Conservation (phyloP, 139 green algal genomes). For the Asterochloris sp. region DNA sequence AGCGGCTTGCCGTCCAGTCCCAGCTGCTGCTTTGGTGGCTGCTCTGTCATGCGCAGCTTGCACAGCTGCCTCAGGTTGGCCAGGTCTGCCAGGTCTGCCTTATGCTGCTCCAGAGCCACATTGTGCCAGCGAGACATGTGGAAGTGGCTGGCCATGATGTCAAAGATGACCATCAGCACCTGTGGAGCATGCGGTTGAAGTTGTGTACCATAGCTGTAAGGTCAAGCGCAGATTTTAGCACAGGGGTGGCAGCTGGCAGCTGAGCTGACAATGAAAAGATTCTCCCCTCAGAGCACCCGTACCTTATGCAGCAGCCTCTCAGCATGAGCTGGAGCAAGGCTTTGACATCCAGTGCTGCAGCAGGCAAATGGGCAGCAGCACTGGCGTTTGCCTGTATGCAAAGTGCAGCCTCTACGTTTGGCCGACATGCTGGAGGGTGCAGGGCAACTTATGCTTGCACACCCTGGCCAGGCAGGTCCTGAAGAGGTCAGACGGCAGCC, state of each 20-base stretch:
- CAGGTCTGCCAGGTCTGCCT: not conserved
- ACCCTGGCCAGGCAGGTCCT: conserved; percentile 33
- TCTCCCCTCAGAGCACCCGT: too few species aligned
- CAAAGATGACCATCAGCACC: conserved; percentile 43
- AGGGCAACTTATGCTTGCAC: not conserved
- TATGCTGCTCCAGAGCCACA: conserved; percentile 10
- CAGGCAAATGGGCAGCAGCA: not conserved
- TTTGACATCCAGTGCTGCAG: not conserved
- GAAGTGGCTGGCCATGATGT: conserved; percentile 41
- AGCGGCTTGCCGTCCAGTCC: too few species aligned
- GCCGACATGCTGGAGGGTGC: too few species aligned
- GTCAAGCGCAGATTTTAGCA: too few species aligned
- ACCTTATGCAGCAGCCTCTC: too few species aligned
- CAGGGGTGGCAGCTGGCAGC: too few species aligned
- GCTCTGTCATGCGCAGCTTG: not conserved
- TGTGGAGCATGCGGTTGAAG: not conserved
- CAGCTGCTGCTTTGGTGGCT: too few species aligned
- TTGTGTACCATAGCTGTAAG: too few species aligned
- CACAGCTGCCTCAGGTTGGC: not conserved
- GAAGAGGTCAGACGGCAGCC: conserved; percentile 43
- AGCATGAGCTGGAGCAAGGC: not conserved
- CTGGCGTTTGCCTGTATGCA: too few species aligned
- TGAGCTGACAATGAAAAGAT: too few species aligned
- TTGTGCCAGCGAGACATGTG: conserved; percentile 43
- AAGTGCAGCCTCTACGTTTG: too few species aligned